Evolutionary conservation across 148 eudicot species (phyloP), one percentile per base, ranked within the genome.

Genomic region (Salicornia ramosissima): DNA sequence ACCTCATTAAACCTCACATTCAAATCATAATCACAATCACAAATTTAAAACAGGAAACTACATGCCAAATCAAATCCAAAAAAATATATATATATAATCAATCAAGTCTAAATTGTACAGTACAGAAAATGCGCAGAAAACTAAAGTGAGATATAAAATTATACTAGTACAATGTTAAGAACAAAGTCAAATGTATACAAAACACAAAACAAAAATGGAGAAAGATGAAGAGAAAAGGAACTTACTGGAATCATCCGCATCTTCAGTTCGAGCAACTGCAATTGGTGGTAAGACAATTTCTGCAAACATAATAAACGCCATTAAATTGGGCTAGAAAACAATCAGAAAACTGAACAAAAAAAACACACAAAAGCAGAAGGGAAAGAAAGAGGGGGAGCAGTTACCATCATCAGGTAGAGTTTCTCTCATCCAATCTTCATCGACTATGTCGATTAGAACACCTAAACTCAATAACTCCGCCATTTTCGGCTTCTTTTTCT

Each of bases 351-450:
- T 13, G 22, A 15, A 30, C 9, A 46, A n/a, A 55, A 34, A 36
- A 12, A 6, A 13, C 40, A 36, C 5, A 36, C 21, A 24, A 33
- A 12, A 52, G 31, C 63, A 24, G 45, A 10, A 39, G 71, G 62
- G 34, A 8, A 43, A 21, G 13, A n/a, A 15, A n/a, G 7, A 24
- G 21, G 36, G 50, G 16, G 36, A 4, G 59, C 19, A 28, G 24
- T 2, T 72, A 89, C 97, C 97, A 60, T 92, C 97, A 30, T 77
- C 50, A 21, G 96, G 97, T 30, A 92, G 93, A 69, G 91, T 89
- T 61, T 92, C 97, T 76, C 87, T 78, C 97, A 89, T 87, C 96
- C 97, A 92, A 34, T 87, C 97, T 63, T 92, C 96, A 57, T 92
- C 97, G 18, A 92, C 91, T 4, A 92, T 81, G 43, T 92, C 97